Evolutionary conservation across 2,329 filamentous ascomycete genomes (phyloP).

Genomic region (Rhynchosporium secalis): DNA sequence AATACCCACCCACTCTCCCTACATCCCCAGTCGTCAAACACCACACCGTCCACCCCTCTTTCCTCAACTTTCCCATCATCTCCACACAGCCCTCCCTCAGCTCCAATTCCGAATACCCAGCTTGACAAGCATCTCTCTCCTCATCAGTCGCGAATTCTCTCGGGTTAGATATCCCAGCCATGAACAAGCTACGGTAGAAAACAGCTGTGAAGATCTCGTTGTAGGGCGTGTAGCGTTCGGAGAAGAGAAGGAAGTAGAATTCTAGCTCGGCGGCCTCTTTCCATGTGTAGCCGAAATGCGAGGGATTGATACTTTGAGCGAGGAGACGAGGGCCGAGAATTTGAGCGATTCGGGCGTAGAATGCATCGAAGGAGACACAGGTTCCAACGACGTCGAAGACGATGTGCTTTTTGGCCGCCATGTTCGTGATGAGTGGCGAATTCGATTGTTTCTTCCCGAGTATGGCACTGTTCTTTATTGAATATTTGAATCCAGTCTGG

Average conservation of each 20-base stretch:
- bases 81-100: conserved; percentile 45
- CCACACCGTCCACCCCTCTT: conserved; percentile 53
- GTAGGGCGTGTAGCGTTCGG: conserved; percentile 46
- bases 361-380: conserved; percentile 48
- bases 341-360: conserved; percentile 44
- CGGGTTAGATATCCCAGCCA: conserved; percentile 47
- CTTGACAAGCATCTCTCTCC: conserved; percentile 44
- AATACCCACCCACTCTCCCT: conserved; percentile 53
- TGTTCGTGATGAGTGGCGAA: background rate
- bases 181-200: conserved; percentile 51
- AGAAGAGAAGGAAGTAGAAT: conserved; percentile 51
- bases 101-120: conserved; percentile 43
- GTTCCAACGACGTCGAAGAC: conserved; percentile 56
- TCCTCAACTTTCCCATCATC: conserved; percentile 46
- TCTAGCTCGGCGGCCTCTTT: conserved; percentile 50
- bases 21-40: conserved; percentile 54
- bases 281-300: conserved; percentile 49
- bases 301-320: conserved; percentile 43
- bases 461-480: background rate
- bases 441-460: background rate
- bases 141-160: conserved; percentile 45
- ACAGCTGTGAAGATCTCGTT: conserved; percentile 45
- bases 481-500: too few relatives aligned
- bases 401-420: conserved; percentile 43
- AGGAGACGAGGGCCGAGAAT: conserved; percentile 46